A percentile compares a stretch with the other conserved stretches of the same genome.
phyloP scores from a whole-genome alignment of 2,329 filamentous ascomycete genomes.

The Apiospora pterosperma region DNA sequence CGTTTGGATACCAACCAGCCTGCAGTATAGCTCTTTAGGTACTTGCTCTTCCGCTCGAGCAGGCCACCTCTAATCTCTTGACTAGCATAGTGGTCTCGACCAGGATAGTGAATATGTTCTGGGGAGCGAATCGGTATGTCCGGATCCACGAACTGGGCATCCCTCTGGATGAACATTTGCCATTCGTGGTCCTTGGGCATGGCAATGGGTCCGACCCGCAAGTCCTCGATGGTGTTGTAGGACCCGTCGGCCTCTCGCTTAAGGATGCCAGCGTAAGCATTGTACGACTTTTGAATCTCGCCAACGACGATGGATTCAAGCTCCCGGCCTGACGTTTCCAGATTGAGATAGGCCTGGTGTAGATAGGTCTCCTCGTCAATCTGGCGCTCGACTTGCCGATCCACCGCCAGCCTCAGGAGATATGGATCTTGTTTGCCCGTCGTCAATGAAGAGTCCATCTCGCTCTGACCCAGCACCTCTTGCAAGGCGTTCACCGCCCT shows the following conservation, averaged over 20 bases:
- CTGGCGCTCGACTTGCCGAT: constrained; percentile 87
- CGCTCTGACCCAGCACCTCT: constrained; percentile 74
- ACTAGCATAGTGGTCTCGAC: constrained; percentile 78
- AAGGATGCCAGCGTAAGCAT: constrained; percentile 85
- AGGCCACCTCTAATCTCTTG: constrained; percentile 85
- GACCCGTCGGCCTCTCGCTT: constrained; percentile 86
- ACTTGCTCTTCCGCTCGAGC: constrained; percentile 97
- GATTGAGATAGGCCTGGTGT: constrained; percentile 91
- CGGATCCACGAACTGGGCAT: constrained; percentile 85
- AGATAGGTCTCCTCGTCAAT: constrained; percentile 97
- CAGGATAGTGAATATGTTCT: constrained; percentile 86
- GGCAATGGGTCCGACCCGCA: constrained; percentile 80
- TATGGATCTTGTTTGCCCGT: constrained; percentile 91
- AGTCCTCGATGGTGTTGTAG: constrained; percentile 72
- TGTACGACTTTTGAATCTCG: constrained; percentile 97
- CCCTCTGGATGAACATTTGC: constrained; percentile 74
- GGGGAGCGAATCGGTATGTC: constrained; percentile 72
- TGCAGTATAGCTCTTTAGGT: constrained; percentile 93
- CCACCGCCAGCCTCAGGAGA: constrained; percentile 78
- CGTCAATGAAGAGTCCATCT: constrained; percentile 70
- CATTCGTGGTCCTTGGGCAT: constrained; percentile 95
- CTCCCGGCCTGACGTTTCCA: constrained; percentile 91
- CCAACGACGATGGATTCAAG: constrained; percentile 94
- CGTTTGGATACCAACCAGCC: constrained; percentile 67
- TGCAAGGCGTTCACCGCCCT: constrained; percentile 78